These are phyloP conservation scores for Chlamydomonas eustigma DNA, from an alignment of 139 green algal genomes.

Conservation along the genomic window DNA sequence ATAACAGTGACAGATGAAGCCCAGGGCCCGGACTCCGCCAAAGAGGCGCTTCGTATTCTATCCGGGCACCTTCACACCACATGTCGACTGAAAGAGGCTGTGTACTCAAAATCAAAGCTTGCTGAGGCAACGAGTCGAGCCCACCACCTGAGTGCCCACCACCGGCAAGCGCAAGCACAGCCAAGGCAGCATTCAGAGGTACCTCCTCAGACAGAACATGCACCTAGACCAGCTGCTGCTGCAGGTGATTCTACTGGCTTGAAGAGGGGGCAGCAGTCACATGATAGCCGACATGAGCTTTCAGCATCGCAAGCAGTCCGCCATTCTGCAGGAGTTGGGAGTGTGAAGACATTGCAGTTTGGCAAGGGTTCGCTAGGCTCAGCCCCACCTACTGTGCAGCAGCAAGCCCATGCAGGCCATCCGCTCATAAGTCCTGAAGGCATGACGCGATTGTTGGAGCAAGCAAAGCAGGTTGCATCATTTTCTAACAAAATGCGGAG, in stretches of 20 bases:
- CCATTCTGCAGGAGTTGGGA: background rate
- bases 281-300: background rate
- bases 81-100: constrained; percentile 3
- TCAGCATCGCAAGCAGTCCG: background rate
- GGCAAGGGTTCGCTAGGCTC: background rate
- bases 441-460: constrained; percentile 11
- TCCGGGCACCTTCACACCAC: background rate
- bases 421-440: background rate
- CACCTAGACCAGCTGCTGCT: background rate
- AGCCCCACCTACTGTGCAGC: background rate
- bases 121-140: background rate
- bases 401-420: background rate
- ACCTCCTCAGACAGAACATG: background rate
- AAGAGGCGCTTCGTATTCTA: constrained; percentile 17
- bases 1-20: background rate
- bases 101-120: background rate
- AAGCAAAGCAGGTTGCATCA: background rate
- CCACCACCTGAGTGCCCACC: background rate
- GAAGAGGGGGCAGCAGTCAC: background rate
- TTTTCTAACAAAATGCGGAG: constrained; percentile 18
- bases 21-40: background rate
- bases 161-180: background rate
- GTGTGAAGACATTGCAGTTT: background rate
- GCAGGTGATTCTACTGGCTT: background rate
- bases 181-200: background rate